Conservation (phyloP, 176 grass and related monocot genomes). For the Carex parvula region DNA sequence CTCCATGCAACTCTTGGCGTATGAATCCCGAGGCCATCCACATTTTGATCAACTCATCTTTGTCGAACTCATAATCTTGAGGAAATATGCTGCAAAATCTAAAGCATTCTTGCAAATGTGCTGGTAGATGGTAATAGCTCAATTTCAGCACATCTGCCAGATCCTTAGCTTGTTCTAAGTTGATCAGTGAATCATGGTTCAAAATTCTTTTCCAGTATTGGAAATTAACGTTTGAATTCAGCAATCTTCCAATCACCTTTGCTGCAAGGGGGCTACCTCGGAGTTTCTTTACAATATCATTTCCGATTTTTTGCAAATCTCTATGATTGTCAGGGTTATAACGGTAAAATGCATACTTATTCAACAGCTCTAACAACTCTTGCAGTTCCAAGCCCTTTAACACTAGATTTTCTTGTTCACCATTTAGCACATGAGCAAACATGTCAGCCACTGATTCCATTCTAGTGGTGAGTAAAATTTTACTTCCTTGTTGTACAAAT, state of each 20-base stretch:
- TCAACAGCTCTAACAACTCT: neutral
- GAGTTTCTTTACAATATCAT: neutral
- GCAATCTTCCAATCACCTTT: conserved; percentile 11
- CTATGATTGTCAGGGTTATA: neutral
- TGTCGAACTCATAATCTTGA: conserved; percentile 38
- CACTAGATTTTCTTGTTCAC: neutral
- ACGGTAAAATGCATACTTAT: neutral
- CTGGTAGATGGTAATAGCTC: neutral
- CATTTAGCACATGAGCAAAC: neutral
- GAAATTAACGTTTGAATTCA: neutral
- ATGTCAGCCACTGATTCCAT: conserved; percentile 14
- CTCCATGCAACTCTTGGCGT: neutral
- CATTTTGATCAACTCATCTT: conserved; percentile 37
- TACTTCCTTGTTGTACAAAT: conserved; percentile 19
- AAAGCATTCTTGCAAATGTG: neutral
- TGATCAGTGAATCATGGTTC: neutral
- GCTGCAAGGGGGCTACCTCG: conserved; percentile 11
- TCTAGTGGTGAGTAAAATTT: conserved; percentile 28
- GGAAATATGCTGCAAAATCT: neutral
- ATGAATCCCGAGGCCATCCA: conserved; percentile 25
- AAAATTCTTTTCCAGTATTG: conserved; percentile 8
- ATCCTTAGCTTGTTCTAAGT: neutral
- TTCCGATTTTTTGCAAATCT: neutral
- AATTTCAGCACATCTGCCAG: neutral
- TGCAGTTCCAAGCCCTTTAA: neutral